A percentile compares a stretch with the other conserved stretches of the same genome.
Evolutionary conservation across 805 yeast species (phyloP).

Genomic region (Wickerhamomyces xylosicus): DNA sequence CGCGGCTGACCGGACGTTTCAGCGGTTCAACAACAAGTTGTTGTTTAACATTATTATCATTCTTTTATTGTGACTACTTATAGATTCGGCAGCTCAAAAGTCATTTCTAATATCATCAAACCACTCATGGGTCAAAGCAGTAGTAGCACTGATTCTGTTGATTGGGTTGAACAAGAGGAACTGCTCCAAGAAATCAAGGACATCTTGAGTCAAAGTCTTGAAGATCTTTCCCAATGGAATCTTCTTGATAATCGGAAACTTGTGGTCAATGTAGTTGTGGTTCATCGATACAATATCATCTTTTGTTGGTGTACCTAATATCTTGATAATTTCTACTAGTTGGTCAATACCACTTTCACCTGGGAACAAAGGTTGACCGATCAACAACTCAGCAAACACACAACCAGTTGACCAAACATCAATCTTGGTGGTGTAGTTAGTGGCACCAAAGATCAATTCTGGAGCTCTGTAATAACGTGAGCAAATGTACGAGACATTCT

Average conservation of each 20-base stretch:
- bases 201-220: conserved; percentile 38
- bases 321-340: conserved; percentile 90
- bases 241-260: conserved; percentile 81
- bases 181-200: conserved; percentile 42
- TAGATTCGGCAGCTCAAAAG: too few relatives aligned
- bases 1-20: too few relatives aligned
- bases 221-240: conserved; percentile 63
- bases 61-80: too few relatives aligned
- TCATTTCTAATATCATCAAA: conserved; percentile 39
- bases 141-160: conserved; percentile 49
- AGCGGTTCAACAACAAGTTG: too few relatives aligned
- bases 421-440: conserved; percentile 91
- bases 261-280: conserved; percentile 95
- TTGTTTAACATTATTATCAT: too few relatives aligned
- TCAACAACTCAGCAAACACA: conserved; percentile 91
- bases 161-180: conserved; percentile 62
- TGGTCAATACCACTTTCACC: conserved; percentile 98
- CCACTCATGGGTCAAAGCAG: conserved; percentile 40
- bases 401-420: conserved; percentile 98
- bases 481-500: conserved; percentile 93
- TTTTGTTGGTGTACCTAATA: conserved; percentile 88
- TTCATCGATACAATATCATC: conserved; percentile 93
- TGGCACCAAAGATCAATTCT: conserved; percentile 93
- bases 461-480: conserved; percentile 97
- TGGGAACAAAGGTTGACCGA: conserved; percentile 96